phyloP scores from a whole-genome alignment of 73 alveolate species.

The Paramecium caudatum region DNA sequence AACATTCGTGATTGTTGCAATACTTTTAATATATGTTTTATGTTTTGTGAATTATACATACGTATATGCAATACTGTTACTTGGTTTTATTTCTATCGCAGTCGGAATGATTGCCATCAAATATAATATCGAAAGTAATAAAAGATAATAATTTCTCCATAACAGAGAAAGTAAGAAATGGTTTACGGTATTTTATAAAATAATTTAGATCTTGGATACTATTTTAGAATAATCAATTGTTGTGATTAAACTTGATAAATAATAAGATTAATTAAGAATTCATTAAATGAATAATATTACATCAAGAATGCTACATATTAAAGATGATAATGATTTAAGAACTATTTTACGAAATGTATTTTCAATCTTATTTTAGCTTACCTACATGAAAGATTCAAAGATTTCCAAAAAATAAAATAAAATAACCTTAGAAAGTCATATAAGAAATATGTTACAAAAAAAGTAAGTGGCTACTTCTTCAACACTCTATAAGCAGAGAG shows the following conservation, averaged over 20 bases:
- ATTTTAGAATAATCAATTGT: constrained; percentile 21
- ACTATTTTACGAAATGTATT: constrained; percentile 1
- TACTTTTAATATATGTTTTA: background rate
- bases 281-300: constrained; percentile 59
- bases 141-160: constrained; percentile 29
- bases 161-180: constrained; percentile 46
- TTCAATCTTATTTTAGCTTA: background rate
- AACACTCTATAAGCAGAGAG: background rate
- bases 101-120: constrained; percentile 48
- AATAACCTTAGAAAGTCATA: background rate
- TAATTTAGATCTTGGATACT: constrained; percentile 10
- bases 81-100: constrained; percentile 34
- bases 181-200: constrained; percentile 3
- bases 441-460: constrained; percentile 10
- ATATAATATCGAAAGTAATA: constrained; percentile 35
- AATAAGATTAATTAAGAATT: constrained; percentile 50
- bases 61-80: background rate
- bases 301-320: background rate
- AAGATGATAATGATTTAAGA: constrained; percentile 35
- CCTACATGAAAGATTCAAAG: background rate
- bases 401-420: background rate
- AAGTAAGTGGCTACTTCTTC: background rate
- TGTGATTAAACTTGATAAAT: constrained; percentile 6
- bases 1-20: background rate
- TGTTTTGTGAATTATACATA: background rate